phyloP scores from a whole-genome alignment of 768 basidiomycete species.

The Termitomyces sp. region DNA sequence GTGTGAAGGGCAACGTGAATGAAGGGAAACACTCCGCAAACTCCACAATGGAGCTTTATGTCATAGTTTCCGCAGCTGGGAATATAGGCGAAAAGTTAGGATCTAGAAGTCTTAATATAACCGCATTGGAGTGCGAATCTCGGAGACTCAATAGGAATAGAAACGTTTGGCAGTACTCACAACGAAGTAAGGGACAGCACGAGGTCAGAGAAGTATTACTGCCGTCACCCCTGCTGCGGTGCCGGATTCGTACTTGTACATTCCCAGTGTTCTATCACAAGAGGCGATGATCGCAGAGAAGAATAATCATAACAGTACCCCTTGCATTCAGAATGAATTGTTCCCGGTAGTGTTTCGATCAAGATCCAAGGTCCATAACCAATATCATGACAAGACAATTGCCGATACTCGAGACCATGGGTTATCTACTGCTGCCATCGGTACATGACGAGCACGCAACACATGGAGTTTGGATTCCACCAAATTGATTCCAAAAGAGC shows the following conservation, averaged over 20 bases:
- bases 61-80: conserved; percentile 13
- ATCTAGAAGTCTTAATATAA: conserved; percentile 8
- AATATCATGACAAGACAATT: background rate
- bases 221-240: background rate
- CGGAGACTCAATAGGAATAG: conserved; percentile 10
- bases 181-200: background rate
- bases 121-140: conserved; percentile 16
- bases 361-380: background rate
- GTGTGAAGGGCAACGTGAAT: background rate
- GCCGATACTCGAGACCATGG: background rate
- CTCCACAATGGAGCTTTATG: conserved; percentile 8
- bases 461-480: background rate
- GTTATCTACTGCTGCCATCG: background rate
- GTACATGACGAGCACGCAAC: background rate
- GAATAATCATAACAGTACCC: background rate
- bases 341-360: background rate
- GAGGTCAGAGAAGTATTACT: background rate
- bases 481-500: background rate
- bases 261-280: background rate
- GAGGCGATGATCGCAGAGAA: background rate
- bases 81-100: conserved; percentile 1
- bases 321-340: background rate
- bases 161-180: conserved; percentile 10
- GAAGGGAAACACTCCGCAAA: background rate
- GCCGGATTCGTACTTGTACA: background rate